These are phyloP conservation scores for Piromyces sp. DNA, from an alignment of 192 early-diverging fungal species.

Conservation along the genomic window DNA sequence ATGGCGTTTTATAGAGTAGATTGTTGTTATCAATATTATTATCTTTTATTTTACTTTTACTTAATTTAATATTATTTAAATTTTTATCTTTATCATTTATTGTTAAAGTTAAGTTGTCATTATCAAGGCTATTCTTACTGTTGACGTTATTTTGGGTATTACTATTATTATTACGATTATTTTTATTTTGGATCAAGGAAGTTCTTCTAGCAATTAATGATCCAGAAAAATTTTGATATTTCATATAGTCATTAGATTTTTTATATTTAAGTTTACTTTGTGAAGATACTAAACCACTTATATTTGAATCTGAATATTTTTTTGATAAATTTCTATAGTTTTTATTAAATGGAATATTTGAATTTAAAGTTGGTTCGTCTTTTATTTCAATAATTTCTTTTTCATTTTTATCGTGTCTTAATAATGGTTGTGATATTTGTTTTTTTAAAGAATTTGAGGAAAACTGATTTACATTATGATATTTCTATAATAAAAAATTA, in stretches of 20 bases:
- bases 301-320: neutral
- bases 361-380: neutral
- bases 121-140: no score
- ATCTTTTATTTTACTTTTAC: neutral
- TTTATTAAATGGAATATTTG: neutral
- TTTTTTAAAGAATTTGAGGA: no score
- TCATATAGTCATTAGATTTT: neutral
- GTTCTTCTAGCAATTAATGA: neutral
- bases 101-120: neutral
- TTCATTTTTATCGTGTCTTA: neutral
- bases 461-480: no score
- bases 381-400: neutral
- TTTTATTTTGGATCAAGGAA: no score
- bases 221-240: neutral
- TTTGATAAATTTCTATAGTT: neutral
- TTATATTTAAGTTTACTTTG: neutral
- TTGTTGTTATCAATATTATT: neutral
- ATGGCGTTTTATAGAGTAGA: neutral
- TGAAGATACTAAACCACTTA: neutral
- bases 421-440: no score
- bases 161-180: no score
- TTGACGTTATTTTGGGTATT: no score
- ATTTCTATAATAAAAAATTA: no score
- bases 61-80: neutral
- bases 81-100: neutral